phyloP scores from a whole-genome alignment of 257 asterid genomes.

The Datura wrightii region DNA sequence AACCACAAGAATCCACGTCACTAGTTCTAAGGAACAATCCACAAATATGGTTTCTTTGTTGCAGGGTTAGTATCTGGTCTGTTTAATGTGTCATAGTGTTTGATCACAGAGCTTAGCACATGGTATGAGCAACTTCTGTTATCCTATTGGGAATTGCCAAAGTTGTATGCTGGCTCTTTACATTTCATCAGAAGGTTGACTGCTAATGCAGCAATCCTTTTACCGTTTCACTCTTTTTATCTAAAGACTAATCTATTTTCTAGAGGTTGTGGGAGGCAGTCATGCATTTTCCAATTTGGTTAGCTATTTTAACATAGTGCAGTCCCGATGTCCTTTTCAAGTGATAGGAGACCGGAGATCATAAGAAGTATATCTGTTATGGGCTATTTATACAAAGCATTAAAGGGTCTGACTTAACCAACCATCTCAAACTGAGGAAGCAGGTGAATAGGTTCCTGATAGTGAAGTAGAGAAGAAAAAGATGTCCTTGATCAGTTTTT shows the following conservation, averaged over 20 bases:
- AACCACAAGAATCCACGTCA: neutral
- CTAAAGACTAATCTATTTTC: neutral
- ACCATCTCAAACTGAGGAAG: conserved; percentile 32
- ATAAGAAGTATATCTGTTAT: neutral
- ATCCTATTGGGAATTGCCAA: neutral
- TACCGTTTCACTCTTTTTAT: neutral
- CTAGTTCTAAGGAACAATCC: neutral
- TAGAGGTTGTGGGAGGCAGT: neutral
- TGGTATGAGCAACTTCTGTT: neutral
- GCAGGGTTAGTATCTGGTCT: neutral
- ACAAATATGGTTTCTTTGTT: neutral
- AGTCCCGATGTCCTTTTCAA: neutral
- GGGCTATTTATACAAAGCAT: neutral
- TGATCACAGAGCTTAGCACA: neutral
- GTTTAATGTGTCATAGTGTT: neutral
- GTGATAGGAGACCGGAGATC: neutral
- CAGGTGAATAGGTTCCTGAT: conserved; percentile 39
- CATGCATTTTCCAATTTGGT: neutral
- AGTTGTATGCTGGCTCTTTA: neutral
- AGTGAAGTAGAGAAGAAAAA: conserved; percentile 44
- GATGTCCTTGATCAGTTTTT: neutral
- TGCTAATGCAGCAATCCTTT: neutral
- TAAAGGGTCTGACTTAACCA: neutral
- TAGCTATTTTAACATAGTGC: neutral
- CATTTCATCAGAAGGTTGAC: neutral